Conservation (phyloP, 306 rosid genomes). For the Malus fusca region DNA sequence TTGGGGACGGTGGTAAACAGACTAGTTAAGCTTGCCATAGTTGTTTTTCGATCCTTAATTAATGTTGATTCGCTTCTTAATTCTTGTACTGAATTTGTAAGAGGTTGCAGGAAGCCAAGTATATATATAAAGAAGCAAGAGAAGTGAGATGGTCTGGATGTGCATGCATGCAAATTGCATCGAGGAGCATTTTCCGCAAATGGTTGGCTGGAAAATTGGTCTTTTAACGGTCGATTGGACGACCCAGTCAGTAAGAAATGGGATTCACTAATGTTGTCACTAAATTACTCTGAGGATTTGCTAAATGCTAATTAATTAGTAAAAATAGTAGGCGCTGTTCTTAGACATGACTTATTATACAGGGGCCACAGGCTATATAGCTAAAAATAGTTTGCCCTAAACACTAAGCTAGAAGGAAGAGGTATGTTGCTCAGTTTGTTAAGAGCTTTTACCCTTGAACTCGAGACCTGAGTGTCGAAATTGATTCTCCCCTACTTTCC, state of each 20-base stretch:
- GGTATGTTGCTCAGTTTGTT: no score
- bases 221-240: constrained; percentile 20
- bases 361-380: not conserved
- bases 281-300: not conserved
- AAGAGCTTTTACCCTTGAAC: no score
- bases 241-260: constrained; percentile 23
- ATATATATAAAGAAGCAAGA: constrained; percentile 16
- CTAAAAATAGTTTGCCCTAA: not conserved
- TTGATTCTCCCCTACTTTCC: no score
- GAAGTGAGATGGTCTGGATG: not conserved
- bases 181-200: constrained; percentile 29
- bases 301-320: not conserved
- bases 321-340: not conserved
- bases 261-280: not conserved
- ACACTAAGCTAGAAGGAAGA: not conserved
- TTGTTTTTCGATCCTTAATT: not conserved
- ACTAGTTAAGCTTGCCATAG: constrained; percentile 41
- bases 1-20: constrained; percentile 34
- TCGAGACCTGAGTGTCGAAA: no score
- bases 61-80: not conserved
- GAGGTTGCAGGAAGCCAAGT: not conserved
- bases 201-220: constrained; percentile 14
- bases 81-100: not conserved
- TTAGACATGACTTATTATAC: not conserved
- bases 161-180: not conserved